phyloP scores from a whole-genome alignment of 345 rosid species.

The Hibiscus trionum region DNA sequence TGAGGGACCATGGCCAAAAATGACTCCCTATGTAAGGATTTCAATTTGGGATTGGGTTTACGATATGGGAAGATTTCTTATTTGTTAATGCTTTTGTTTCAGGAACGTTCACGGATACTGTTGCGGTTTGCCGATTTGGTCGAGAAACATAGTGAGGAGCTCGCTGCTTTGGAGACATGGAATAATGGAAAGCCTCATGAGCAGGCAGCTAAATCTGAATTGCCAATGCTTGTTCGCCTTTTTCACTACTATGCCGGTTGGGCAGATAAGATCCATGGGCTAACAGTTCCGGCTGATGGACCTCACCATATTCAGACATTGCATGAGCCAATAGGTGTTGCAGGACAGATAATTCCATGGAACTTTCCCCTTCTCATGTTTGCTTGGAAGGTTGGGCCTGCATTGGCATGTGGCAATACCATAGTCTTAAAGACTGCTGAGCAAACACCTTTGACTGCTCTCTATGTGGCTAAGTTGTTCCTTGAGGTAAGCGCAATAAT shows the following conservation, averaged over 20 bases:
- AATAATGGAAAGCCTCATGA: conserved; percentile 82
- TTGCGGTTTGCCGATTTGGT: conserved; percentile 77
- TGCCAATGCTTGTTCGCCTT: conserved; percentile 66
- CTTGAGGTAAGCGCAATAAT: conserved; percentile 38
- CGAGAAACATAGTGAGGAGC: conserved; percentile 76
- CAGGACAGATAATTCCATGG: conserved; percentile 51
- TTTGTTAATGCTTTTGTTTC: conserved; percentile 17
- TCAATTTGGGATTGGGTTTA: not conserved
- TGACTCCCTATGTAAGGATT: conserved; percentile 48
- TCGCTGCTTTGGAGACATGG: conserved; percentile 92
- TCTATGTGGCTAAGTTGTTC: conserved; percentile 36
- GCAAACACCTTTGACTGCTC: conserved; percentile 49
- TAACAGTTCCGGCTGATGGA: conserved; percentile 41
- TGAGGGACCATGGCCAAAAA: conserved; percentile 74
- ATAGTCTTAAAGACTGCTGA: conserved; percentile 44
- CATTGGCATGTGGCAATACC: conserved; percentile 42
- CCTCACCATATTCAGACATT: conserved; percentile 35
- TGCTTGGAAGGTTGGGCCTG: conserved; percentile 49
- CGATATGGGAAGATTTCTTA: not conserved
- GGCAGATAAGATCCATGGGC: conserved; percentile 50
- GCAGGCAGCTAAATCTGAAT: conserved; percentile 52
- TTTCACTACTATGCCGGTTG: conserved; percentile 49
- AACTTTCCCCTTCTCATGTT: conserved; percentile 47
- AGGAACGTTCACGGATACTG: conserved; percentile 78
- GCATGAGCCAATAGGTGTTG: conserved; percentile 52